Percentiles rank a stretch among this genome's conserved stretches.
phyloP scores from a whole-genome alignment of 352 stramenopile species.

The Pythium plurisporium region DNA sequence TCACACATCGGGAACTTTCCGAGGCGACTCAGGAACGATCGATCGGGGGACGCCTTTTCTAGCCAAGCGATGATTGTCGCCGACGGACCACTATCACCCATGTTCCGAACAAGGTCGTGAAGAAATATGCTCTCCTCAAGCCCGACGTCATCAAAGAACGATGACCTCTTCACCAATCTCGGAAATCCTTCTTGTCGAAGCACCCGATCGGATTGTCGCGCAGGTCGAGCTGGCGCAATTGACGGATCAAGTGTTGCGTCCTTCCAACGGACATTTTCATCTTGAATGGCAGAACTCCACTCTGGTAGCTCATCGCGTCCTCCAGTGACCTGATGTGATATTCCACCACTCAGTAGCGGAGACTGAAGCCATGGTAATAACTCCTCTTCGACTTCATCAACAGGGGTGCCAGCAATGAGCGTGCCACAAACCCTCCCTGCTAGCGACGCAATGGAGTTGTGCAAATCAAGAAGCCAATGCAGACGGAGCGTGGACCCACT shows the following conservation, averaged over 20 bases:
- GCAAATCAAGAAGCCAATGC: conserved; percentile 82
- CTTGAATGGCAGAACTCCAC: conserved; percentile 16
- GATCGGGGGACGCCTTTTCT: conserved; percentile 66
- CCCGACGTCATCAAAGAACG: conserved; percentile 23
- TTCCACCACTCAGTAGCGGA: conserved; percentile 67
- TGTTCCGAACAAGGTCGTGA: conserved; percentile 48
- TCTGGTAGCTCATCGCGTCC: conserved; percentile 22
- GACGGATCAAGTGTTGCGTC: neutral
- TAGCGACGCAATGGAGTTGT: conserved; percentile 69
- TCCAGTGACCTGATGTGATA: conserved; percentile 20
- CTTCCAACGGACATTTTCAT: conserved; percentile 18
- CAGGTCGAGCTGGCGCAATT: neutral
- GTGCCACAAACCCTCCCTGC: conserved; percentile 62
- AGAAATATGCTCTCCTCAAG: conserved; percentile 50
- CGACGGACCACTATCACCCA: conserved; percentile 49
- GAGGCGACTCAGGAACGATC: conserved; percentile 71
- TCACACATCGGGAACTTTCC: conserved; percentile 72
- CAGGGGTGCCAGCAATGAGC: conserved; percentile 67
- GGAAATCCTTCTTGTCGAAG: conserved; percentile 6
- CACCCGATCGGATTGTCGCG: conserved; percentile 11
- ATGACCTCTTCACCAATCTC: conserved; percentile 19
- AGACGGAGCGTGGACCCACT: conserved; percentile 73
- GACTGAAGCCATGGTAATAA: conserved; percentile 81
- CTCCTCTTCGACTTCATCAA: conserved; percentile 79
- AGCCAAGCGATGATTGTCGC: conserved; percentile 71